Conservation (phyloP, 495 filamentous ascomycete genomes). For the Parmelia sp. region DNA sequence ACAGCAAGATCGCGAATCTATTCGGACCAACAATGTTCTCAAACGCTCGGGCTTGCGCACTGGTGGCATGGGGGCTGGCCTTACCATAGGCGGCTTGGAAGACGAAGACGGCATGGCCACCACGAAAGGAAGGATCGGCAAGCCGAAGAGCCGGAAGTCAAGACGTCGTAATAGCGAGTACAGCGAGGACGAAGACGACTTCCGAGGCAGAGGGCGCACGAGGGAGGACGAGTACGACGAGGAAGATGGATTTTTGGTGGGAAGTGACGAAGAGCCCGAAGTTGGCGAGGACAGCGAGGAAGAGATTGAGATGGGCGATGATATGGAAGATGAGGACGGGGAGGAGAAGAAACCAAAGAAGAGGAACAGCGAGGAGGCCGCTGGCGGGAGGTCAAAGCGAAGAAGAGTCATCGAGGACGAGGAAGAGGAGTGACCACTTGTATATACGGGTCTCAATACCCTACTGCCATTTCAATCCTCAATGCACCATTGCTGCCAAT, state of each 20-base stretch:
- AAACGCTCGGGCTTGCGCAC: constrained; percentile 42
- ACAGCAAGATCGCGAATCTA: constrained; percentile 57
- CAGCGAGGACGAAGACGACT: constrained; percentile 55
- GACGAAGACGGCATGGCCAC: constrained; percentile 50
- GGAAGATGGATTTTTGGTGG: constrained; percentile 71
- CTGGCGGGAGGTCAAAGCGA: constrained; percentile 25
- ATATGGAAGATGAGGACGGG: constrained; percentile 53
- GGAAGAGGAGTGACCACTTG: constrained; percentile 11
- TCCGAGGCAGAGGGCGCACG: constrained; percentile 52
- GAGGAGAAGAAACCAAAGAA: constrained; percentile 38
- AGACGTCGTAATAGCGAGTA: constrained; percentile 48
- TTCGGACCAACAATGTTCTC: constrained; percentile 48
- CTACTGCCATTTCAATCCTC: too few species aligned
- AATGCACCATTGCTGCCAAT: not conserved
- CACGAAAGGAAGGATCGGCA: constrained; percentile 34
- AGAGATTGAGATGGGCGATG: constrained; percentile 53
- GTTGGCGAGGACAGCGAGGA: constrained; percentile 55
- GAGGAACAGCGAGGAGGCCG: constrained; percentile 22
- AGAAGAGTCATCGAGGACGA: constrained; percentile 29
- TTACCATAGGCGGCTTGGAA: constrained; percentile 71
- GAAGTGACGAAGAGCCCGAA: constrained; percentile 65
- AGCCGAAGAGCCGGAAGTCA: constrained; percentile 39
- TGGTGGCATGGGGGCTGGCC: constrained; percentile 47
- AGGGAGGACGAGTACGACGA: constrained; percentile 78
- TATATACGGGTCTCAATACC: not conserved